Conservation (phyloP, 768 basidiomycete genomes). For the Podaxis sp. region DNA sequence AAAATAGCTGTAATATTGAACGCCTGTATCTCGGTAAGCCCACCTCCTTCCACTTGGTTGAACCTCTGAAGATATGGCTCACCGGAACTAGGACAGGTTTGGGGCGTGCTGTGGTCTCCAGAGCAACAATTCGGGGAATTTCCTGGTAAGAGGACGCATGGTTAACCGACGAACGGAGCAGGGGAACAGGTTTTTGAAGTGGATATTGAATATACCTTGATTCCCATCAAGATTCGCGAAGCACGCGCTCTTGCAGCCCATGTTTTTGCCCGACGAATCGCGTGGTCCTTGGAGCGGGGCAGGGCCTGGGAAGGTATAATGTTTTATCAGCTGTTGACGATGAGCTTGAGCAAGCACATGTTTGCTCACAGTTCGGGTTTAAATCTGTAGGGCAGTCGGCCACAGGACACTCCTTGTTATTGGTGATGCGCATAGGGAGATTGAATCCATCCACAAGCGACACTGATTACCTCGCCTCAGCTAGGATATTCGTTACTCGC, state of each 20-base stretch:
- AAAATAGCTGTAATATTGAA: constrained; percentile 32
- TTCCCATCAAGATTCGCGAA: constrained; percentile 31
- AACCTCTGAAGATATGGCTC: neutral
- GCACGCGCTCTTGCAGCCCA: constrained; percentile 65
- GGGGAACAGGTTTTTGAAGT: neutral
- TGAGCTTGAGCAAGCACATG: neutral
- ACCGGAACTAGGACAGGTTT: constrained; percentile 46
- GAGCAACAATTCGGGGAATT: constrained; percentile 61
- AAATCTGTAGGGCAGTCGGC: constrained; percentile 64
- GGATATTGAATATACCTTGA: constrained; percentile 20
- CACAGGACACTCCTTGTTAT: constrained; percentile 52
- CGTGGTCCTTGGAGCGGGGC: constrained; percentile 48
- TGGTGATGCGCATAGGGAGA: constrained; percentile 57
- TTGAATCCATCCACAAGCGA: constrained; percentile 70
- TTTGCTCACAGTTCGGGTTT: constrained; percentile 36
- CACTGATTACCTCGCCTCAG: constrained; percentile 33
- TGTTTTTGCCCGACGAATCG: constrained; percentile 49
- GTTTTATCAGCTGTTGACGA: neutral
- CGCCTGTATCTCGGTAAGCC: constrained; percentile 29
- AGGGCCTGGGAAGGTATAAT: constrained; percentile 27
- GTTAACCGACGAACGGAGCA: neutral
- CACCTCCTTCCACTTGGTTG: constrained; percentile 27
- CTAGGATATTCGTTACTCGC: neutral
- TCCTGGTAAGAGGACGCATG: constrained; percentile 23
- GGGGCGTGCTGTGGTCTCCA: constrained; percentile 43